A percentile compares a stretch with the other conserved stretches of the same genome.
phyloP scores from a whole-genome alignment of 176 grass and related monocot species.

The Ensete ventricosum region DNA sequence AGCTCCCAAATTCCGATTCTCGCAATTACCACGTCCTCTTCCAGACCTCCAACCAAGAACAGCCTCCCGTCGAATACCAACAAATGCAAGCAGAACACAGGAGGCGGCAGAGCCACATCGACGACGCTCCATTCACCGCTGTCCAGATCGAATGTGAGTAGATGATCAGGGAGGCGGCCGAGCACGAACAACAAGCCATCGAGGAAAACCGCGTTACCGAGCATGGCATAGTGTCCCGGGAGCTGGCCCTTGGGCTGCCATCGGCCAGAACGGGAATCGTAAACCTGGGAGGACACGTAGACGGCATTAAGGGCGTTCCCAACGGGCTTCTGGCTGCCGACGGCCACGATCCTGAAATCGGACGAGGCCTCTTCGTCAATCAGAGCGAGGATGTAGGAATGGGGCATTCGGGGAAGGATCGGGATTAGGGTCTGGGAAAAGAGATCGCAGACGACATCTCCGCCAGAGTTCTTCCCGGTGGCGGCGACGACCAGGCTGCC shows the following conservation, averaged over 20 bases:
- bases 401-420: not conserved
- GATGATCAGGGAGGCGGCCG: constrained; percentile 23
- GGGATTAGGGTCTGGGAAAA: not conserved
- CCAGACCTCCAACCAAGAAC: constrained; percentile 36
- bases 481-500: not conserved
- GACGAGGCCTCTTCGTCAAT: constrained; percentile 14
- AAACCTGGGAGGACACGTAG: constrained; percentile 15
- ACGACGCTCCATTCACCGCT: constrained; percentile 17
- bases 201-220: constrained; percentile 24
- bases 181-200: constrained; percentile 33
- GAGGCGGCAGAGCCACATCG: constrained; percentile 24
- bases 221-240: constrained; percentile 5
- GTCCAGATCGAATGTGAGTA: constrained; percentile 29
- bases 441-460: not conserved
- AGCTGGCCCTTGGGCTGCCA: constrained; percentile 34
- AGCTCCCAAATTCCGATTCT: constrained; percentile 30
- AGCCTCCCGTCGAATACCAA: constrained; percentile 28
- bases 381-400: constrained; percentile 30
- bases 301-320: not conserved
- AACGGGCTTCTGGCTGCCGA: not conserved
- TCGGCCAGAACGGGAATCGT: constrained; percentile 12
- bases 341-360: constrained; percentile 30
- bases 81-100: constrained; percentile 22
- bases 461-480: not conserved
- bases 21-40: constrained; percentile 16